Evolutionary conservation across 2,329 filamentous ascomycete genomes (phyloP).

Genomic region (Xylariaceae sp.): DNA sequence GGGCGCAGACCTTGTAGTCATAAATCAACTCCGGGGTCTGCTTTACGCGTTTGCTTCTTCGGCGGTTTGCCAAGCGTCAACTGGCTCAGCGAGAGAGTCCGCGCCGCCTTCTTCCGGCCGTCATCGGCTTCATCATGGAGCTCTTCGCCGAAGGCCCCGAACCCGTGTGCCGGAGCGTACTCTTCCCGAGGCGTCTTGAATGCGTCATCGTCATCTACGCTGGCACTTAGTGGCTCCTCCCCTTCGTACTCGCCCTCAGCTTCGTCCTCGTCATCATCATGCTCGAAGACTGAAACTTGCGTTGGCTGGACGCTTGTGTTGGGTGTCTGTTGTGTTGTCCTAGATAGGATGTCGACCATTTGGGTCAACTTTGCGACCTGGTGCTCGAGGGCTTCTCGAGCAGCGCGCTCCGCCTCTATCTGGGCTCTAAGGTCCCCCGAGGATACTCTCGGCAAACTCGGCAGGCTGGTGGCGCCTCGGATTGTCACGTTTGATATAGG

Average conservation of each 20-base stretch:
- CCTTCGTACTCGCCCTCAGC: slow-evolving; percentile 38
- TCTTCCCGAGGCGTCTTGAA: slow-evolving; percentile 53
- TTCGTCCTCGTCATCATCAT: slow-evolving; percentile 42
- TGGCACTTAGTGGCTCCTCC: slow-evolving; percentile 20
- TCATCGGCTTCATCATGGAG: slow-evolving; percentile 36
- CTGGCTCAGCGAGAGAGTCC: slow-evolving; percentile 61
- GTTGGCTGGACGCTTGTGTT: slow-evolving; percentile 31
- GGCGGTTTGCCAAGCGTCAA: slow-evolving; percentile 47
- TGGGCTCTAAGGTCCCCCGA: slow-evolving; percentile 40
- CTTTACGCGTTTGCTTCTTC: slow-evolving; percentile 19
- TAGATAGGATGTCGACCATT: slow-evolving; percentile 45
- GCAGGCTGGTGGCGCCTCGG: slow-evolving; percentile 44
- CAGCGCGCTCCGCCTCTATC: slow-evolving; percentile 54
- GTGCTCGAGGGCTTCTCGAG: slow-evolving; percentile 51
- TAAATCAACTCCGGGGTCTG: slow-evolving; percentile 25
- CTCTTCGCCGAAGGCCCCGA: slow-evolving; percentile 42
- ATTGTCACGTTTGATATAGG: slow-evolving; percentile 46
- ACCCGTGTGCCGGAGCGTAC: slow-evolving; percentile 30
- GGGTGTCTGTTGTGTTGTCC: slow-evolving; percentile 31
- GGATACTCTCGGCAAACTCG: slow-evolving; percentile 35
- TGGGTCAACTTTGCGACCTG: slow-evolving; percentile 52
- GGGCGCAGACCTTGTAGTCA: slow-evolving; percentile 29
- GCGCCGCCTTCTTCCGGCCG: slow-evolving; percentile 47
- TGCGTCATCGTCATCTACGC: slow-evolving; percentile 37
- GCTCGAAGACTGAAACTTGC: slow-evolving; percentile 36